Evolutionary conservation across 2,329 filamentous ascomycete genomes (phyloP), one percentile per base, ranked within the genome.

Genomic region (Trichoderma semiorbis): DNA sequence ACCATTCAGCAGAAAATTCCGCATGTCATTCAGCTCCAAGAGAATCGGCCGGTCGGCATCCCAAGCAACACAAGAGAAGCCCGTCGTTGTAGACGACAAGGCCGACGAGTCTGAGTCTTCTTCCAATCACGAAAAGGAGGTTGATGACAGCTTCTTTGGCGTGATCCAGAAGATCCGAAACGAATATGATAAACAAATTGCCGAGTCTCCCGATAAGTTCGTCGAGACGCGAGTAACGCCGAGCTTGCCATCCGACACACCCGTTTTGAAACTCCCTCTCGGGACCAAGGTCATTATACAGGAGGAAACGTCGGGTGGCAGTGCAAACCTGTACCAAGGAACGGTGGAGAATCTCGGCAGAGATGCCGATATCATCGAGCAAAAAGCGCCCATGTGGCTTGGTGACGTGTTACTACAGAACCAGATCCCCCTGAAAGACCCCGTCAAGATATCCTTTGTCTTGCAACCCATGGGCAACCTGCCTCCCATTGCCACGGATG

Each of bases 391-490:
- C 2, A 92, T 93, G 85, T 99, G 96, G 96, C 86, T 99, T 7
- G 95, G 93, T 16, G 95, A 98, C 74, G 88, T 97, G 43, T 85
- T 99, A 16, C 84, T 99, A 61, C 79, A 94, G 85, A 98, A 98
- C 79, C 87, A 89, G 79, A 89, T 93, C 10, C 93, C 94, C 0
- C 83, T 87, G 72, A 98, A 98, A 83, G 96, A 98, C n/a, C 91
- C 95, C 1, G 89, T 95, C 76, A 99, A 99, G 85, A 91, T 98
- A n/a, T 95, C 93, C 4, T 99, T 99, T 78, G 88, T 97, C 18
- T 85, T 99, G 28, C 90, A 96, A 76, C 95, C 96, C 0, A 87
- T 93, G 76, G 91, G 93, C 75, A 83, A 87, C 30, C 84, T 98
- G 67, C 94, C 94, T 0, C 88, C 87, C 69, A 92, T 98, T 64